Evolutionary conservation across 306 rosid species (phyloP).

Genomic region (Casuarina equisetifolia): DNA sequence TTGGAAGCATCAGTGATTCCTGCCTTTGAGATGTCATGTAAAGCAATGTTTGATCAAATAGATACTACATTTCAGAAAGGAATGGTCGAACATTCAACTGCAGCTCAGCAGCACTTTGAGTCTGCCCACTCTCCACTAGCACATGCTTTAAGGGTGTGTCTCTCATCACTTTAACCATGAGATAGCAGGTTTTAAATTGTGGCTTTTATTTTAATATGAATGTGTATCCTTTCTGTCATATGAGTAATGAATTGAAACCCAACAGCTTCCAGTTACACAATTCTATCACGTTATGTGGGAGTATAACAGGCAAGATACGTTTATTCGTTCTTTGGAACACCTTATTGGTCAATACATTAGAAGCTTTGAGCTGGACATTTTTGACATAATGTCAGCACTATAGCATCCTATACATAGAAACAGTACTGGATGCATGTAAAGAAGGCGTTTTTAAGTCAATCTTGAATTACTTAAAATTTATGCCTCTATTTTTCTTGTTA

Average conservation of each 20-base stretch:
- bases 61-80: slow-evolving; percentile 95
- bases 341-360: background rate
- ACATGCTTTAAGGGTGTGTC: slow-evolving; percentile 72
- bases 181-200: background rate
- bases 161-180: background rate
- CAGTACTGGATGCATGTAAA: background rate
- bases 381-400: background rate
- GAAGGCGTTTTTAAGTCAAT: background rate
- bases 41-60: slow-evolving; percentile 94
- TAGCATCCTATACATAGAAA: background rate
- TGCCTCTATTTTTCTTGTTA: background rate
- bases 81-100: slow-evolving; percentile 78
- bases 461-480: slow-evolving; percentile 1
- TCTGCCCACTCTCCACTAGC: slow-evolving; percentile 78
- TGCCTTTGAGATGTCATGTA: slow-evolving; percentile 92
- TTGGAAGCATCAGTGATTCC: slow-evolving; percentile 81
- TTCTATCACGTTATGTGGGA: background rate
- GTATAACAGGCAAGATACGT: background rate
- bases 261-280: background rate
- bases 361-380: background rate
- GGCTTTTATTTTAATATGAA: background rate
- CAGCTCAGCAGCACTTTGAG: slow-evolving; percentile 80
- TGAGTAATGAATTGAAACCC: background rate
- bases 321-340: background rate
- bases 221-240: background rate